Percentiles rank a stretch among this genome's conserved stretches.
Conservation (phyloP, 345 rosid species). For the Eucalyptus erythrocorys region DNA sequence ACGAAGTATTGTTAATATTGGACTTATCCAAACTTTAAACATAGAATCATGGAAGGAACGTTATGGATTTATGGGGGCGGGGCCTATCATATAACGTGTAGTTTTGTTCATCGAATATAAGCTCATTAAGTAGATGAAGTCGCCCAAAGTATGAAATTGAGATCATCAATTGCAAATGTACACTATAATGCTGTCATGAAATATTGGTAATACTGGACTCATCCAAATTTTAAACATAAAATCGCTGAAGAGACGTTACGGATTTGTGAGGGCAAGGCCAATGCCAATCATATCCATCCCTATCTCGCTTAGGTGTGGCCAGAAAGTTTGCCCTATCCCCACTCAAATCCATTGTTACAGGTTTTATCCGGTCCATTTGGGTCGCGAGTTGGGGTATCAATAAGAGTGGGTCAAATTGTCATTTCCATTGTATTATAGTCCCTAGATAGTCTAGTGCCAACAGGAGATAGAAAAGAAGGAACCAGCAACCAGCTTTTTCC, state of each 20-base stretch:
- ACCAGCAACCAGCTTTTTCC: background rate
- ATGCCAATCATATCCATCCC: background rate
- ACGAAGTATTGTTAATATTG: background rate
- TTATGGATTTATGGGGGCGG: background rate
- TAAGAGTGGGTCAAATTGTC: background rate
- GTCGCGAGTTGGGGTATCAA: background rate
- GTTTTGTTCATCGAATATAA: background rate
- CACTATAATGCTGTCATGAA: background rate
- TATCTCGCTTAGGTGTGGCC: background rate
- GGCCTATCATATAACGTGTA: background rate
- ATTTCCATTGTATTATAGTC: background rate
- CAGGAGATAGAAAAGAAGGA: background rate
- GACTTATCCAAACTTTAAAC: background rate
- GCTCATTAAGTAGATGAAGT: background rate
- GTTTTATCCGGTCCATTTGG: background rate
- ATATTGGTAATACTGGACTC: background rate
- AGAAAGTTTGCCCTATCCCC: background rate
- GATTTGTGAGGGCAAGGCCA: background rate
- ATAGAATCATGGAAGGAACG: background rate
- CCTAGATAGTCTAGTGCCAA: background rate
- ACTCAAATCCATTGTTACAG: background rate
- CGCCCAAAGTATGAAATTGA: background rate
- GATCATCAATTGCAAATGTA: background rate
- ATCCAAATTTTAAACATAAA: background rate
- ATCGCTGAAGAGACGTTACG: background rate